A percentile compares a stretch with the other conserved stretches of the same genome.
Conservation (phyloP, 129 eudicot species). For the Helianthus annuus region DNA sequence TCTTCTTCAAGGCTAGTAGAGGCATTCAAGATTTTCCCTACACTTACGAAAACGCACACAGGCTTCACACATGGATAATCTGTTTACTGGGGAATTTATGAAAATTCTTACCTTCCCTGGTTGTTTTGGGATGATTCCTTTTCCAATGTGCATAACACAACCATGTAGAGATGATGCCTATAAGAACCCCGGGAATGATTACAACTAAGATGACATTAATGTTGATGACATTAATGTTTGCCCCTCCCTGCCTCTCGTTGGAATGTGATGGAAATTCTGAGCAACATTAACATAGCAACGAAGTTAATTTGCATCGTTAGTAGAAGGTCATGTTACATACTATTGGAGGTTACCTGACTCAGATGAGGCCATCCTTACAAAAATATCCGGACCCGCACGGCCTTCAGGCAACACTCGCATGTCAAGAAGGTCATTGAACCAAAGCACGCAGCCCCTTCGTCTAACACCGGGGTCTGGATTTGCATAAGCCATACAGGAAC, state of each 20-base stretch:
- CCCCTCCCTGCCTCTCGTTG: conserved; percentile 13
- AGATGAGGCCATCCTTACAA: conserved; percentile 28
- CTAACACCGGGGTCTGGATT: conserved; percentile 23
- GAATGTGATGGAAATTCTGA: conserved; percentile 2
- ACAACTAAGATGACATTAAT: conserved; percentile 16
- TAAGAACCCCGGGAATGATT: conserved; percentile 17
- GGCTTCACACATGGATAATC: background rate
- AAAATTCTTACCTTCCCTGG: conserved; percentile 27
- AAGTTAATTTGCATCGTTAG: background rate
- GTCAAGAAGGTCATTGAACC: conserved; percentile 25
- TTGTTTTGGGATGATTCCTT: conserved; percentile 12
- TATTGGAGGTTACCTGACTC: conserved; percentile 18
- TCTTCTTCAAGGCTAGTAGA: conserved; percentile 1
- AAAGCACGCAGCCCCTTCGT: conserved; percentile 20
- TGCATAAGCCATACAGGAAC: conserved; percentile 49
- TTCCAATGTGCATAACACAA: conserved; percentile 27
- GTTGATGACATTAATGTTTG: background rate
- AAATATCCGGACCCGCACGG: conserved; percentile 32
- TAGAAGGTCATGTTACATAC: background rate
- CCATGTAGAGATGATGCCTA: conserved; percentile 24
- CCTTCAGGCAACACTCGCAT: background rate
- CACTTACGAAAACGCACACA: background rate
- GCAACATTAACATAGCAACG: background rate
- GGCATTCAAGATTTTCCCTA: background rate
- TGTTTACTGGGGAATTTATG: background rate